phyloP scores from a whole-genome alignment of 2,329 filamentous ascomycete genomes.

The Nakataea oryzae region DNA sequence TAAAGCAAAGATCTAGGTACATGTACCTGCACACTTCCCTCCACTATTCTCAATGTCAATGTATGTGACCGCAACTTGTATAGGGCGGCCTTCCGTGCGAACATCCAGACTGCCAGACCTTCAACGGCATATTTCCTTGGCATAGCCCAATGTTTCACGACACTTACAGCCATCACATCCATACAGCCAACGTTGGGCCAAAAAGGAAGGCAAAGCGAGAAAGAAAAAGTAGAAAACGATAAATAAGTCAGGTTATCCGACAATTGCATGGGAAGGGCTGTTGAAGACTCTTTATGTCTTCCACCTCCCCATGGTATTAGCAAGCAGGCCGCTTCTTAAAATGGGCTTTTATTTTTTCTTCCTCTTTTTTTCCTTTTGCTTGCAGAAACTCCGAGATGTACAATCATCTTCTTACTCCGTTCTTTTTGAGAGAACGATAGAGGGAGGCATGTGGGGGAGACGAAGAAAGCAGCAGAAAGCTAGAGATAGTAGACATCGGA shows the following conservation, averaged over 20 bases:
- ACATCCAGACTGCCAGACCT: background rate
- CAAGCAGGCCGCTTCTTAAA: background rate
- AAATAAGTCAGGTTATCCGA: background rate
- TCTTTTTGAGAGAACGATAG: background rate
- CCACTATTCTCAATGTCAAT: background rate
- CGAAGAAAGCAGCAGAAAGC: background rate
- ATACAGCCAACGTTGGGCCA: slow-evolving; percentile 1
- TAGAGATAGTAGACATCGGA: background rate
- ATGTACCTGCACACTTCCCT: background rate
- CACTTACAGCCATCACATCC: background rate
- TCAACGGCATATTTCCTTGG: background rate
- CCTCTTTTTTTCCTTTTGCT: background rate
- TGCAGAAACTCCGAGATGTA: background rate
- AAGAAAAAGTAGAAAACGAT: background rate
- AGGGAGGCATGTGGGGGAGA: too few species aligned
- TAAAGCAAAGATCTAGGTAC: background rate
- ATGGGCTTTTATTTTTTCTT: background rate
- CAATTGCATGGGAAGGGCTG: background rate
- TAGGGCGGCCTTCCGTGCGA: background rate
- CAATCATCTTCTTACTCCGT: background rate
- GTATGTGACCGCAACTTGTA: background rate
- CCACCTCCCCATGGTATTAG: background rate
- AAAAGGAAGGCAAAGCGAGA: background rate
- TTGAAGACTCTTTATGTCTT: background rate
- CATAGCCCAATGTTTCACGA: slow-evolving; percentile 4